Conservation (phyloP, 106 monocot species). For the Dendrobium nobile region DNA sequence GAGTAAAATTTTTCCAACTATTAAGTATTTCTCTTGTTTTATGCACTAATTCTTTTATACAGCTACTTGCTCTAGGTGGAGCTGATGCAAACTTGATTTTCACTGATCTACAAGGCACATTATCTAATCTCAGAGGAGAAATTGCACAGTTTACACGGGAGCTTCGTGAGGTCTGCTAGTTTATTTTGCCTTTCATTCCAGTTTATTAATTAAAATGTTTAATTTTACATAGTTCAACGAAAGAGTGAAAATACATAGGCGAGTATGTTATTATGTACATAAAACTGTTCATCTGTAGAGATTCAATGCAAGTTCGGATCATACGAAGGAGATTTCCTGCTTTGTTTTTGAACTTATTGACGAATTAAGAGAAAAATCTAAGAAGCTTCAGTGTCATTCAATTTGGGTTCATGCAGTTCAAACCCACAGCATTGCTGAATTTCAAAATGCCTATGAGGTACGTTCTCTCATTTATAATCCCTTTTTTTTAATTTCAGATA, state of each 20-base stretch:
- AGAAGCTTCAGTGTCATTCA: conserved; percentile 42
- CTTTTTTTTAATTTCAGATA: neutral
- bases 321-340: conserved; percentile 52
- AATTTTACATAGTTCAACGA: neutral
- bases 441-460: conserved; percentile 80
- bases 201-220: neutral
- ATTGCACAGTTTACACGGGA: conserved; percentile 60
- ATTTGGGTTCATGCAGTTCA: conserved; percentile 41
- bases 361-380: conserved; percentile 37
- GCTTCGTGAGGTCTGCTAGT: conserved; percentile 54
- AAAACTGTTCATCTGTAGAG: conserved; percentile 32
- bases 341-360: conserved; percentile 50
- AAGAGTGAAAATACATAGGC: neutral
- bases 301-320: conserved; percentile 35
- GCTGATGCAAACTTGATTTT: conserved; percentile 53
- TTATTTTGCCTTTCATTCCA: neutral
- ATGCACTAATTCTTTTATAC: conserved; percentile 1
- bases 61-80: conserved; percentile 62
- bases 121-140: conserved; percentile 57
- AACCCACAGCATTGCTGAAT: conserved; percentile 39
- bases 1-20: neutral
- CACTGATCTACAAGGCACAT: conserved; percentile 41
- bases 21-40: neutral
- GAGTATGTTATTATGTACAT: neutral
- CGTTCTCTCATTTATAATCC: neutral